Base-by-base conservation (phyloP, 495 filamentous ascomycete genomes). In the Delitschia confertaspora region DNA sequence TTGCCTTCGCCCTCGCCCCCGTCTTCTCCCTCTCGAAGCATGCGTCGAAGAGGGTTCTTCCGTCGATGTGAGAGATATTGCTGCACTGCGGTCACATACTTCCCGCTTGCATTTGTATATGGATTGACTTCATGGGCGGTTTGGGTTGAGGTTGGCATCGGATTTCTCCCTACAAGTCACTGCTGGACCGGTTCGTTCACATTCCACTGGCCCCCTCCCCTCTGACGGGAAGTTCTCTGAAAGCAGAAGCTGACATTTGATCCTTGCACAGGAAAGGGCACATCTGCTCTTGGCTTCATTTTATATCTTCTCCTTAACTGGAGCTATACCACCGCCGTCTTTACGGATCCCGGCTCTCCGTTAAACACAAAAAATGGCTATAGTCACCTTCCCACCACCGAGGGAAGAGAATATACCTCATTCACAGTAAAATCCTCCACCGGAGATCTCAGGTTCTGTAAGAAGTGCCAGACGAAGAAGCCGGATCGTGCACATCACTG, bases 401-500 rank as follows among this genome's bases (percentile, higher is more conserved):
- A 83, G 72, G 69, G 49, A 59, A 73, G 58, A 17, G 63, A 65
- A 32, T 76, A 78, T 51, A 83, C 79, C 7, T 80, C 84, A 18
- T 84, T 85, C 57, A 95, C 88, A 1, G 93, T 94, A 57, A 96
- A 86, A 65, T 83, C 51, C 1, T 47, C 85, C 33, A 84, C 80
- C 24, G 91, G 91, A 42, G 79, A 80, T 49, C 63, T 78, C 22
- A 79, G 91, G 24, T 96, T 81, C 67, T 98, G 91, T 70, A 96
- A 96, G 68, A 98, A 98, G 66, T 98, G 91, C 64, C 80, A 89
- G 64, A 78, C 77, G 22, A 76, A 78, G 38, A 98, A 98, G 66
- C 91, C 91, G 30, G 93, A 96, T 65, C 88, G 91, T 21, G 78
- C 93, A 24, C 91, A 98, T 60, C 91, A 98, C 69, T 98, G 91